Base-by-base conservation (phyloP, 352 stramenopile species). In the Pythium dissotocum region DNA sequence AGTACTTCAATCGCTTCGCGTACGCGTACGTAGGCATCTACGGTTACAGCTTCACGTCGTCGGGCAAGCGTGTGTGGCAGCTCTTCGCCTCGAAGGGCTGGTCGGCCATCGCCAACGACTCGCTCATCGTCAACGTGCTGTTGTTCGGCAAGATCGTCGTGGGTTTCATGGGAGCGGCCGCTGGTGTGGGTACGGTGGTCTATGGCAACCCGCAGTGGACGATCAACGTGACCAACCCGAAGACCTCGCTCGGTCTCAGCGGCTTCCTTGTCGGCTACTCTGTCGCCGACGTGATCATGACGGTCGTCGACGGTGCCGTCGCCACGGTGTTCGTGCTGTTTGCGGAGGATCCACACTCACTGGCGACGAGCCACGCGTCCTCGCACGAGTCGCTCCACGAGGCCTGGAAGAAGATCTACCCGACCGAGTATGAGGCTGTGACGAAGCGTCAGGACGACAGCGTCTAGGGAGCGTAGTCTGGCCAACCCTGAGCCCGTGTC, bases 1-100 rank as follows among this genome's bases (percentile, higher is more conserved):
- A 93, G 73, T 91, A 89, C 67, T 91, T 91, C 63, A 94, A 91
- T 73, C 72, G 79, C 61, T 91, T 81, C 54, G 92, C 84, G 6
- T 92, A 88, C 70, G 75, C 83, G 6, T 92, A 90, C 67, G 82
- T 92, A 4, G 84, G 78, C 14, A 79, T 91, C 59, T 92, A 92
- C 59, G 84, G 84, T 49, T 88, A 86, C 69, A 72, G 75, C 64
- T 92, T 90, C 57, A 65, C 73, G 2, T 56, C 62, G 0, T 79
- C 79, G 0, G 82, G 84, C 57, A 85, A 79, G 70, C 68, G 71
- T 26, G 78, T 80, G 21, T 88, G 73, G 28, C 66, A 90, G 53
- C 64, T 92, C 0, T 91, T 92, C 46, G 74, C 73, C 16, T 74
- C 69, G 24, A 82, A 83, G 30, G 84, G 84, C 57, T 89, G 78